Evolutionary conservation across 768 basidiomycete genomes (phyloP).

Genomic region (Amylocystis lapponica): DNA sequence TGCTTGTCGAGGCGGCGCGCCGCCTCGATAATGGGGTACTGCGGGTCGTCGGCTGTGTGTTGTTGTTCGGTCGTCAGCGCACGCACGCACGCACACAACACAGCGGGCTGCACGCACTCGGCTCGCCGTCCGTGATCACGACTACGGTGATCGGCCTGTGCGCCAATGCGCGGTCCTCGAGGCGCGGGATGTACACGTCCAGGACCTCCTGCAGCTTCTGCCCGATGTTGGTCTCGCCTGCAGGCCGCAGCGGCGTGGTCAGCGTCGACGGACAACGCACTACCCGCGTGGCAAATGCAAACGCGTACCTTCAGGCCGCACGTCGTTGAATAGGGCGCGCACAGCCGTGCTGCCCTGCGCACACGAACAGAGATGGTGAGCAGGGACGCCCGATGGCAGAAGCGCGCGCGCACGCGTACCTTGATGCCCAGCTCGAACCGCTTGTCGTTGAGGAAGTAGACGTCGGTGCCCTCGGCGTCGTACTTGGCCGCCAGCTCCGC

Average conservation of each 20-base stretch:
- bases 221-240: background rate
- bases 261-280: background rate
- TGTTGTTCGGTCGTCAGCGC: no score
- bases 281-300: background rate
- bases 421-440: background rate
- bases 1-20: background rate
- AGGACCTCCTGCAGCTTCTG: background rate
- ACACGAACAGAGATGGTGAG: background rate
- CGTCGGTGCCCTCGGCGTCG: background rate
- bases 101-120: background rate
- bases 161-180: background rate
- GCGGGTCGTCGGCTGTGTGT: background rate
- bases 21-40: background rate
- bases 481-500: background rate
- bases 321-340: background rate
- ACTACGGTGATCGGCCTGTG: background rate
- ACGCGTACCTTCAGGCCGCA: background rate
- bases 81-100: no score
- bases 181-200: background rate
- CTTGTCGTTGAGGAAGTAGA: background rate
- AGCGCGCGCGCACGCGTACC: background rate
- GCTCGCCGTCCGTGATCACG: background rate
- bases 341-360: background rate
- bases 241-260: background rate
- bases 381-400: no score